phyloP scores from a whole-genome alignment of 2,329 filamentous ascomycete species.

The Claviceps maximensis region DNA sequence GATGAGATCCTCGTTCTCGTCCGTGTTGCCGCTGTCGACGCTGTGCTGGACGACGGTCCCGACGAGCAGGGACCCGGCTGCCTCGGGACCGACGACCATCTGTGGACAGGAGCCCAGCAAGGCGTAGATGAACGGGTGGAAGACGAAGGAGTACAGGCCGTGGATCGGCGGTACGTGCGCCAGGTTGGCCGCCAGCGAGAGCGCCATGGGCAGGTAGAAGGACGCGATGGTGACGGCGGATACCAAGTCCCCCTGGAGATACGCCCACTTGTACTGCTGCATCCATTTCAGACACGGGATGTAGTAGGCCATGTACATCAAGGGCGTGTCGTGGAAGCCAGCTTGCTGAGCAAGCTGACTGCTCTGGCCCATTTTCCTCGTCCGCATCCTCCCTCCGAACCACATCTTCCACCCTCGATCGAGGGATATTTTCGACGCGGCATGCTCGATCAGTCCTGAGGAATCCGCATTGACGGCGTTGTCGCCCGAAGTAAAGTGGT shows the following conservation, averaged over 20 bases:
- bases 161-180: conserved; percentile 88
- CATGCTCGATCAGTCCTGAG: conserved; percentile 23
- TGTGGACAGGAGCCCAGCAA: conserved; percentile 82
- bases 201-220: conserved; percentile 93
- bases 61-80: conserved; percentile 79
- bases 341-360: conserved; percentile 58
- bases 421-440: conserved; percentile 24
- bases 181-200: conserved; percentile 85
- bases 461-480: conserved; percentile 19
- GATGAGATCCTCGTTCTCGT: conserved; percentile 50
- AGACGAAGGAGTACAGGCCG: conserved; percentile 85
- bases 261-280: conserved; percentile 68
- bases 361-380: conserved; percentile 60
- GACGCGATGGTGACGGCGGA: conserved; percentile 94
- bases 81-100: conserved; percentile 91
- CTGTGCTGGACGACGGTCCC: conserved; percentile 73
- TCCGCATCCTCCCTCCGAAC: conserved; percentile 39
- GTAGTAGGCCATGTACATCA: conserved; percentile 90
- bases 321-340: conserved; percentile 57
- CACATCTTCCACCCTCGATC: conserved; percentile 33
- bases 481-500: conserved; percentile 17
- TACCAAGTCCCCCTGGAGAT: conserved; percentile 73
- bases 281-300: conserved; percentile 87
- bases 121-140: conserved; percentile 85
- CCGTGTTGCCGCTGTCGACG: conserved; percentile 52